These are phyloP conservation scores for Suillus alpinus DNA, from an alignment of 768 basidiomycete genomes.

Conservation along the genomic window DNA sequence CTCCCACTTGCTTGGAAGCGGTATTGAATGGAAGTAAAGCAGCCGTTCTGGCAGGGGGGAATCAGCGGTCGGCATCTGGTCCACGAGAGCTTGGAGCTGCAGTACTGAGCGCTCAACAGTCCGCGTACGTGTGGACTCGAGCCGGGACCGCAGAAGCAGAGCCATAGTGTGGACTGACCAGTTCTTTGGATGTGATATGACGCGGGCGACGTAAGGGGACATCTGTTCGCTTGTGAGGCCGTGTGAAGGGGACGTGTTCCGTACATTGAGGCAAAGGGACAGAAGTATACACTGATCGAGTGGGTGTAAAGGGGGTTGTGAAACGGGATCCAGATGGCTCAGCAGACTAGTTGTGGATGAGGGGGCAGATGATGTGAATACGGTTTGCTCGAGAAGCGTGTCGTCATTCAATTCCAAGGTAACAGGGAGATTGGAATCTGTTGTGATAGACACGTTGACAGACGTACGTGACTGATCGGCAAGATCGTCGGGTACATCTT, in stretches of 20 bases:
- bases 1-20: constrained; percentile 89
- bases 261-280: constrained; percentile 84
- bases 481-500: constrained; percentile 1
- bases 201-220: constrained; percentile 86
- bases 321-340: constrained; percentile 72
- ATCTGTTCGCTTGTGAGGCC: constrained; percentile 92
- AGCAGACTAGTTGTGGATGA: constrained; percentile 46
- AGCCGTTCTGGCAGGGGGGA: constrained; percentile 73
- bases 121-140: constrained; percentile 84
- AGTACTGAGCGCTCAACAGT: constrained; percentile 91
- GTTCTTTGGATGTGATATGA: constrained; percentile 85
- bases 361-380: constrained; percentile 76
- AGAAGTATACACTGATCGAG: constrained; percentile 93
- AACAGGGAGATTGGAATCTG: constrained; percentile 55
- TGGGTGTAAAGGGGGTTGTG: constrained; percentile 86
- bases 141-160: constrained; percentile 85
- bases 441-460: constrained; percentile 5
- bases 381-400: constrained; percentile 90
- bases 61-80: constrained; percentile 92
- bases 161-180: constrained; percentile 99
- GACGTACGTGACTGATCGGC: constrained; percentile 11
- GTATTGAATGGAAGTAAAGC: constrained; percentile 74
- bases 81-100: constrained; percentile 92
- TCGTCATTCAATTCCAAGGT: constrained; percentile 89
- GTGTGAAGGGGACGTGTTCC: constrained; percentile 85